Base-by-base conservation (phyloP, 1,284 basidiomycete species). In the Microbotryum silenes-acaulis region DNA sequence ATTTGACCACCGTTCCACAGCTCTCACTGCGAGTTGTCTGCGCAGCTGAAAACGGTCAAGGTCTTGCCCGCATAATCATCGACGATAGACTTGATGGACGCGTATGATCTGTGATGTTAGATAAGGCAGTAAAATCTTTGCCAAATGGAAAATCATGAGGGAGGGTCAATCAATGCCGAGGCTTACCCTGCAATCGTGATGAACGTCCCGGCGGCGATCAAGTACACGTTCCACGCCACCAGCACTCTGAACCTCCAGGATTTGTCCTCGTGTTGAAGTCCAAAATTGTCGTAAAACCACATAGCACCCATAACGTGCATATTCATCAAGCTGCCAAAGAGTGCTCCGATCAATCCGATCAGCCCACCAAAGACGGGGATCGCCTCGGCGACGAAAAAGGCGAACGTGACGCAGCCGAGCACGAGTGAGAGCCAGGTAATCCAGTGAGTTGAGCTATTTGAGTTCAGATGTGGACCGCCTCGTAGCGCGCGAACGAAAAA, bases 401-500 rank as follows among this genome's bases (percentile, higher is more conserved):
- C 79, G 48, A 82, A 67, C 2, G 78, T 73, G 14, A 80, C 78
- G 23, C 78, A 74, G 23, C 72, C 63, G 57, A 81, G 74, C 65
- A 80, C 80, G 27, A 82, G 75, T 6, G 71, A 62, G 48, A 77
- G 74, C 84, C 85, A 86, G 5, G 78, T 75, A 20, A 73, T 69
- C 84, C 85, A 86, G 55, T 85, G 84, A 6, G 79, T 75, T 21
- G 78, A 29, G 0, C 83, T 83, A 68, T 85, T 81, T 18, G 76
- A 77, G 63, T 83, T 80, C 55, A 86, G 72, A 71, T 86, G 85
- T 18, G 74, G 74, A 8, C 81, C 79, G 62, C 79, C 78, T n/a
- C 83, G 79, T 70, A 86, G 81, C 57, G 81, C 66, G 12, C 83
- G 79, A 59, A 86, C 78, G 69, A 86, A 85, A 53, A 85, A 69